Evolutionary conservation across 768 basidiomycete genomes (phyloP).

Genomic region (Paxillus rubicundulus): DNA sequence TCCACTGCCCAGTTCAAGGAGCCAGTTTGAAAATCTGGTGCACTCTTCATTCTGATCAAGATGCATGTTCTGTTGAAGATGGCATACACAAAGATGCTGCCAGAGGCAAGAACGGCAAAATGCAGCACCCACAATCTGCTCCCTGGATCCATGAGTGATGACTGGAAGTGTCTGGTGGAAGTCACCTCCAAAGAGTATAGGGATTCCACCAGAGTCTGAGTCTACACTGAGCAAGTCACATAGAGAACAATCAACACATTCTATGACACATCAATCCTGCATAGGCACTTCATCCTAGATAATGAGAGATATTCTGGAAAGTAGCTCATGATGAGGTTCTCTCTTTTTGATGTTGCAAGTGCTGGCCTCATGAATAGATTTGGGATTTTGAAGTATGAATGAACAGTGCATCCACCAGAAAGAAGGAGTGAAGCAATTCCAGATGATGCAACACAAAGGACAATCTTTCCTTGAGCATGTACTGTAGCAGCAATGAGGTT

Average conservation of each 20-base stretch:
- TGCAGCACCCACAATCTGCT: constrained; percentile 36
- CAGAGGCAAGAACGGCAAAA: constrained; percentile 37
- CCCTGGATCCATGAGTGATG: constrained; percentile 34
- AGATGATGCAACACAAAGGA: no score
- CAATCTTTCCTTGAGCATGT: no score
- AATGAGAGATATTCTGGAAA: no score
- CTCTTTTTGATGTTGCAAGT: no score
- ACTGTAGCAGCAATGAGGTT: constrained; percentile 11
- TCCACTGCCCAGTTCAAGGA: constrained; percentile 37
- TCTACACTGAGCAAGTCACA: constrained; percentile 31
- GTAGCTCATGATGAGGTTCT: no score
- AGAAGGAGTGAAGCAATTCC: constrained; percentile 32
- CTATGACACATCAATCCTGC: constrained; percentile 36
- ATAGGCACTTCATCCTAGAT: constrained; percentile 11
- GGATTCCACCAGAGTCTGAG: constrained; percentile 43
- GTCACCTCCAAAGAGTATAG: constrained; percentile 48
- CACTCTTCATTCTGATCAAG: constrained; percentile 23
- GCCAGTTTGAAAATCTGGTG: constrained; percentile 35
- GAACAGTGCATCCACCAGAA: not conserved
- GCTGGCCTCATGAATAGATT: no score
- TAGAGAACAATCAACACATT: constrained; percentile 40
- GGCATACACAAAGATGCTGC: constrained; percentile 30
- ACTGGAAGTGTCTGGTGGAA: constrained; percentile 49
- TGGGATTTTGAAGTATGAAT: no score
- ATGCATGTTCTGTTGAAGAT: constrained; percentile 40